Evolutionary conservation across 2,329 filamentous ascomycete species (phyloP).

Genomic region (Ophiosphaerella korrae): DNA sequence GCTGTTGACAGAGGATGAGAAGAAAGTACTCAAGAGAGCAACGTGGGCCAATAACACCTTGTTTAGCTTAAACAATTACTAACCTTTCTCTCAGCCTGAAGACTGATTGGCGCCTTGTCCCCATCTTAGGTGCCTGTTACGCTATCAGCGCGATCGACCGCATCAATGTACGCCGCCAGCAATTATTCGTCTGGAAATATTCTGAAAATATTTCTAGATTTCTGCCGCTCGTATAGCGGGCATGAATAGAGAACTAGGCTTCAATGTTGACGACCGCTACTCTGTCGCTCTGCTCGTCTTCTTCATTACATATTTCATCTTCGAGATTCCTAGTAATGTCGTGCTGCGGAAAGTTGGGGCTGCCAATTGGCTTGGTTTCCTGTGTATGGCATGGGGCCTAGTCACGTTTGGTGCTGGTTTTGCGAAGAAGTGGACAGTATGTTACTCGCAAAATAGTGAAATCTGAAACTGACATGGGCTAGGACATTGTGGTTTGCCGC

Average conservation of each 20-base stretch:
- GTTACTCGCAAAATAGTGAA: not conserved
- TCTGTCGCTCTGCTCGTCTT: conserved; percentile 57
- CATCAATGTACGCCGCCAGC: conserved; percentile 17
- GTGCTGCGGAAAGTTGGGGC: conserved; percentile 48
- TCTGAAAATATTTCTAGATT: conserved; percentile 6
- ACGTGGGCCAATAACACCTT: conserved; percentile 9
- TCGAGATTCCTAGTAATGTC: conserved; percentile 59
- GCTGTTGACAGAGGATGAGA: conserved; percentile 11
- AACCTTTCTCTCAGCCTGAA: conserved; percentile 26
- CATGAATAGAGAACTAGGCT: conserved; percentile 52
- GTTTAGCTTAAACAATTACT: not conserved
- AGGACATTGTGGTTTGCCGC: conserved; percentile 25
- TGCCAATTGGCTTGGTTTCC: conserved; percentile 27
- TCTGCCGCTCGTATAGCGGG: conserved; percentile 48
- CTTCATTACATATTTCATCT: conserved; percentile 59
- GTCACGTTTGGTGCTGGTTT: conserved; percentile 24
- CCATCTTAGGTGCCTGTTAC: conserved; percentile 33
- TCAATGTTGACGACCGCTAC: conserved; percentile 52
- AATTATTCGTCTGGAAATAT: not conserved
- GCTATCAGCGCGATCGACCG: conserved; percentile 27
- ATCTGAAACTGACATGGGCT: not conserved
- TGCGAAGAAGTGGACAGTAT: conserved; percentile 20
- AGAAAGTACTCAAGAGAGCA: conserved; percentile 17
- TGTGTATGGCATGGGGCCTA: conserved; percentile 27
- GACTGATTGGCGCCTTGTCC: conserved; percentile 34